Evolutionary conservation across 1,284 basidiomycete species (phyloP), one percentile per base, ranked within the genome.

Genomic region (Irpex sp.): DNA sequence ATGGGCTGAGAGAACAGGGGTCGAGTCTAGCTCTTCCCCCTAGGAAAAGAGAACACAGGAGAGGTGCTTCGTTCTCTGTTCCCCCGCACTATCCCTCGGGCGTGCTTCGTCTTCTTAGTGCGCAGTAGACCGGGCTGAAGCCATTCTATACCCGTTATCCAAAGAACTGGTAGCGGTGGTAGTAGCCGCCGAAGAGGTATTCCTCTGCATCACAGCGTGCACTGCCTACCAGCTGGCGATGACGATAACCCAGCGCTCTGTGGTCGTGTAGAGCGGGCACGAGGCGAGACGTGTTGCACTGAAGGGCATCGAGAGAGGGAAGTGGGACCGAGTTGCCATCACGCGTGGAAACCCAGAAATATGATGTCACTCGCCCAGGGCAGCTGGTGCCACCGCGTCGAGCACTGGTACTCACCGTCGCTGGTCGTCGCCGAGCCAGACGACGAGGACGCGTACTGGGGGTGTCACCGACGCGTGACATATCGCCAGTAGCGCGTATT

Each of bases 401-500:
- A 43, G 15, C 39, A 11, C 26, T 26, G 26, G 26, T 26, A 26
- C 26, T 26, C 26, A 26, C 26, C 26, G 26, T 26, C 26, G 51
- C 11, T 54, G 19, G 51, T 19, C 19, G 11, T 21, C 13, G 51
- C 51, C 11, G 51, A 53, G 33, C n/a, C 7, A 11, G 58, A 60
- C 8, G n/a, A 51, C 47, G 47, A 11, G 31, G 58, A 13, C 39
- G 43, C 13, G 46, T n/a, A 26, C 26, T 26, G 26, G 26, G 26
- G 26, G 26, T 26, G 39, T 50, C 49, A 89, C 78, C 87, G 80
- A 68, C 87, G 83, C 15, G 83, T 83, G 63, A 89, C 75, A 68
- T 86, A 88, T 69, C 85, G 77, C 87, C 87, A 89, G 74, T 83
- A 89, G n/a, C 69, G 51, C 50, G 72, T 60, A 66, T 89, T 89